These are phyloP conservation scores for Penicillium soppii DNA, from an alignment of 495 filamentous ascomycete genomes.

Conservation along the genomic window DNA sequence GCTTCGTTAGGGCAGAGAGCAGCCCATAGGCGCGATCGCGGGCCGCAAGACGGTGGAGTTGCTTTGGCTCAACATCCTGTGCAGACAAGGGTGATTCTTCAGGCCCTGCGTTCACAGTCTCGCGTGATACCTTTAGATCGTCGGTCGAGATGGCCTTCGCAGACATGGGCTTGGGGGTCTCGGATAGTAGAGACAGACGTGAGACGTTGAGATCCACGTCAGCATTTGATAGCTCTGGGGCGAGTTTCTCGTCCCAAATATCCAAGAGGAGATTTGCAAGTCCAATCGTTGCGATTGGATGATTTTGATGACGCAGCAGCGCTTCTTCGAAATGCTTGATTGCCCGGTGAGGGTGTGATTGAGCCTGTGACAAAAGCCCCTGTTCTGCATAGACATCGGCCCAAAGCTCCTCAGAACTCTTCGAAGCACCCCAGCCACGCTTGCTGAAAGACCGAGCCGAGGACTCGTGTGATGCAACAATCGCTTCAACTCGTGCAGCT, in stretches of 20 bases:
- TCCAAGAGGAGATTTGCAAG: slow-evolving; percentile 84
- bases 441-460: slow-evolving; percentile 53
- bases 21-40: slow-evolving; percentile 84
- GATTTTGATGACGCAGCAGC: slow-evolving; percentile 68
- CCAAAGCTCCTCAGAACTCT: slow-evolving; percentile 75
- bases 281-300: slow-evolving; percentile 76
- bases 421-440: slow-evolving; percentile 70
- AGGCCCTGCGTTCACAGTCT: slow-evolving; percentile 2
- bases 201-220: slow-evolving; percentile 32
- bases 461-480: slow-evolving; percentile 44
- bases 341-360: slow-evolving; percentile 63
- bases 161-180: slow-evolving; percentile 20
- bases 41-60: slow-evolving; percentile 75
- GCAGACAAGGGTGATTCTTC: slow-evolving; percentile 9
- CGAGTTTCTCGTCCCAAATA: slow-evolving; percentile 67
- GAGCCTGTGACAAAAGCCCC: slow-evolving; percentile 64
- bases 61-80: slow-evolving; percentile 50
- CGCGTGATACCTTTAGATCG: slow-evolving; percentile 20
- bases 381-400: slow-evolving; percentile 78
- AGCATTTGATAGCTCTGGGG: slow-evolving; percentile 38
- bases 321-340: slow-evolving; percentile 76
- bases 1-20: slow-evolving; percentile 75
- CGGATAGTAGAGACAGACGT: slow-evolving; percentile 21
- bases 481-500: slow-evolving; percentile 47
- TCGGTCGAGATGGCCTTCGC: slow-evolving; percentile 23